Conservation (phyloP, 2,329 filamentous ascomycete species). For the Talaromyces sp. region DNA sequence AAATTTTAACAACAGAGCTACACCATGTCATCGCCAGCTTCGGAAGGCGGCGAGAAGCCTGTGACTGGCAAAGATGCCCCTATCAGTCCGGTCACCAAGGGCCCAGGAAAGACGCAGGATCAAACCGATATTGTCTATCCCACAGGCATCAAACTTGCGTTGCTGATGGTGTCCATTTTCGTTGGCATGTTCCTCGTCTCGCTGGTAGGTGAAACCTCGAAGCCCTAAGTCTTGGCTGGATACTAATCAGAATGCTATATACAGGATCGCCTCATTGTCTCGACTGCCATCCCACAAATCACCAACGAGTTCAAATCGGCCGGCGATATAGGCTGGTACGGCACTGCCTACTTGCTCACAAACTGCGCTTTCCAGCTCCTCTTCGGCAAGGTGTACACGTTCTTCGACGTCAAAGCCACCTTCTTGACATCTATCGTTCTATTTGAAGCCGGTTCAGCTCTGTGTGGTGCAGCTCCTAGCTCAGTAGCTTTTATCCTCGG, state of each 20-base stretch:
- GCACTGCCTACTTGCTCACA: slow-evolving; percentile 36
- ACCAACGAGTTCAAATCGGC: slow-evolving; percentile 30
- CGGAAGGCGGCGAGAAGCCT: background rate
- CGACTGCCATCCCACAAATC: slow-evolving; percentile 15
- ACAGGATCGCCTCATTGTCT: slow-evolving; percentile 15
- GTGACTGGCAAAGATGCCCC: background rate
- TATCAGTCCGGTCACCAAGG: background rate
- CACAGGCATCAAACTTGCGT: background rate
- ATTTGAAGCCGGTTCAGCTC: slow-evolving; percentile 26
- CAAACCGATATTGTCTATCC: background rate
- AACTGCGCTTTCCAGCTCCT: slow-evolving; percentile 25
- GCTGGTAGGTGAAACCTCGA: background rate
- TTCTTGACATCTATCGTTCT: slow-evolving; percentile 22
- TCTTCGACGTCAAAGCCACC: slow-evolving; percentile 34
- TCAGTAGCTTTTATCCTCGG: slow-evolving; percentile 58
- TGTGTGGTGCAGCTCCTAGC: slow-evolving; percentile 51
- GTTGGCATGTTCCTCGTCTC: background rate
- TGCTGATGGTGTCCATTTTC: background rate
- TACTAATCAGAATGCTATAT: slow-evolving; percentile 26
- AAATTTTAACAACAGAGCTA: background rate
- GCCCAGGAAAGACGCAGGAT: background rate
- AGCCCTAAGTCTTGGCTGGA: background rate
- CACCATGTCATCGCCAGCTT: background rate
- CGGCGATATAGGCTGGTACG: slow-evolving; percentile 33
- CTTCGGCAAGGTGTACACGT: slow-evolving; percentile 41